These are phyloP conservation scores for Ilyonectria sp. DNA, from an alignment of 2,329 filamentous ascomycete genomes.

Conservation along the genomic window DNA sequence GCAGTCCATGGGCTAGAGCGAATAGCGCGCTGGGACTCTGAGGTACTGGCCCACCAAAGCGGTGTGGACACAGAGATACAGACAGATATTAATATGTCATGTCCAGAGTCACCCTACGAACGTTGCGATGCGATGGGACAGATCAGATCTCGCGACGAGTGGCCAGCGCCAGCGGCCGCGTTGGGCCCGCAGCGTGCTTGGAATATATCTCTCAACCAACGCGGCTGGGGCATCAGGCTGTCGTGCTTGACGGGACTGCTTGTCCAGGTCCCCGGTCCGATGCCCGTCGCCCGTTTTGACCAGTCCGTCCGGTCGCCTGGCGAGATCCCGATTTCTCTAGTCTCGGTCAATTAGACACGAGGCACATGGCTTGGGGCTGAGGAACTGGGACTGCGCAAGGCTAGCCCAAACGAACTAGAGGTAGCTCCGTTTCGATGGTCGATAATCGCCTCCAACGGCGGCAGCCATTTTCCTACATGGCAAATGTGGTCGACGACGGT, in stretches of 20 bases:
- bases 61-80: constrained; percentile 48
- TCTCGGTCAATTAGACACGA: constrained; percentile 31
- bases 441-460: constrained; percentile 13
- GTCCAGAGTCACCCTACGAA: constrained; percentile 34
- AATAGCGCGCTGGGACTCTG: constrained; percentile 32
- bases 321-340: constrained; percentile 20
- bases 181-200: constrained; percentile 37
- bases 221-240: constrained; percentile 8
- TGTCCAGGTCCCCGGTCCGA: constrained; percentile 12
- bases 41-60: constrained; percentile 42
- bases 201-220: constrained; percentile 23
- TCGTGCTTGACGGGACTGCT: constrained; percentile 12
- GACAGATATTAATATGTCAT: constrained; percentile 51
- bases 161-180: constrained; percentile 46
- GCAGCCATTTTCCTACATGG: background rate
- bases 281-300: constrained; percentile 12
- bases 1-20: constrained; percentile 27
- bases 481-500: constrained; percentile 2
- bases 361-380: constrained; percentile 9
- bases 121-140: constrained; percentile 43
- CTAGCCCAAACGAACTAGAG: constrained; percentile 8
- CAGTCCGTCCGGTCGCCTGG: constrained; percentile 1
- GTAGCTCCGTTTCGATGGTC: constrained; percentile 13
- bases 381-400: constrained; percentile 13
- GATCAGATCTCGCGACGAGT: constrained; percentile 45